A percentile compares a stretch with the other conserved stretches of the same genome.
phyloP scores from a whole-genome alignment of 2,329 filamentous ascomycete species.

The Celoporthe dispersa region DNA sequence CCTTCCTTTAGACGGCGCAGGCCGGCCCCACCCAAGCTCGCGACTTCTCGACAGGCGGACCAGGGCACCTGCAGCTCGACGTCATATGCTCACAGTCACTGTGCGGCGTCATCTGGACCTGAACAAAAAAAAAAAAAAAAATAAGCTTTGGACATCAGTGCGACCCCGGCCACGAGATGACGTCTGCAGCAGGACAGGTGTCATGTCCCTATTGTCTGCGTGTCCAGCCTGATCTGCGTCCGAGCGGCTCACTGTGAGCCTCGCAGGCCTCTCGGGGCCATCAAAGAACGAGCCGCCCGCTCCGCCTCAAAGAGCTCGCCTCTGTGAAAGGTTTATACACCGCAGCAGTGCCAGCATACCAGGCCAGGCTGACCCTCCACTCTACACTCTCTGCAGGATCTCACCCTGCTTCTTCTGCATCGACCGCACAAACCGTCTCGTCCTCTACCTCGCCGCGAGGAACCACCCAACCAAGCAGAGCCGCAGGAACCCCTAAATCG shows the following conservation, averaged over 20 bases:
- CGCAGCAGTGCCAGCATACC: neutral
- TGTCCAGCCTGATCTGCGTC: conserved; percentile 1
- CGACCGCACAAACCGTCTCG: neutral
- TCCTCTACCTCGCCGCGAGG: neutral
- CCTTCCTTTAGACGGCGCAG: neutral
- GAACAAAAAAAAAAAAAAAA: no score
- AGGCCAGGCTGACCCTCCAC: neutral
- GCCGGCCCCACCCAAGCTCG: neutral
- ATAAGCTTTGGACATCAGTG: conserved; percentile 1
- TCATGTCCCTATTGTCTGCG: conserved; percentile 23
- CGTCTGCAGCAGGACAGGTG: conserved; percentile 30
- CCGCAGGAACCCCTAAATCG: neutral
- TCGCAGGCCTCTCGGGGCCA: neutral
- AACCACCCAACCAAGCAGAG: conserved; percentile 2
- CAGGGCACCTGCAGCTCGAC: conserved; percentile 26
- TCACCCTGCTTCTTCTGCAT: neutral
- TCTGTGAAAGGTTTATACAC: neutral
- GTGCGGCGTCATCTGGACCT: conserved; percentile 7
- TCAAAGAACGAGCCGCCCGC: neutral
- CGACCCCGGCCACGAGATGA: conserved; percentile 23
- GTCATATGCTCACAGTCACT: conserved; percentile 27
- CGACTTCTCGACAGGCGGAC: neutral
- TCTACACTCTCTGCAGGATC: neutral
- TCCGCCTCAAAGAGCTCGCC: neutral
- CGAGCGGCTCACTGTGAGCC: conserved; percentile 3